Evolutionary conservation across 306 rosid species (phyloP), one percentile per base, ranked within the genome.

Genomic region (Oxytropis ochrocephala): DNA sequence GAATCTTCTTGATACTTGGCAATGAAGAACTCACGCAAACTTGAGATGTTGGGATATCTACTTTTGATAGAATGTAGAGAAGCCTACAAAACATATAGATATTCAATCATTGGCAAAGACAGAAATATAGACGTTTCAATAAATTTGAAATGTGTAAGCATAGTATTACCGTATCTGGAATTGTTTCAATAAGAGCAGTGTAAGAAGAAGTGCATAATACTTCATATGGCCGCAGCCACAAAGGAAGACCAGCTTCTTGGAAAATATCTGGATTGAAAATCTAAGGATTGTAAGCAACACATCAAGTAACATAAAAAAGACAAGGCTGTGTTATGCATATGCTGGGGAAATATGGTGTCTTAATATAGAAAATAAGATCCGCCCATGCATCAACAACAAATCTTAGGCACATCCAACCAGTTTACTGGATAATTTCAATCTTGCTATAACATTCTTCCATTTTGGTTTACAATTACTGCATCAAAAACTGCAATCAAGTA

Each of bases 171-270:
- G 97, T 94, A 75, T 94, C 98, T 75, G 96, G 90, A 84, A 90
- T 94, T 65, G 98, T 94, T 88, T 94, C 98, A 47, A 90, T 94
- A 55, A 90, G 89, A 75, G 98, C 96, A 63, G 96, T 88, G 82
- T 88, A 94, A 32, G 98, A 88, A 79, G 98, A 93, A 74, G 97
- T 87, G 48, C 88, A 89, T 75, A 94, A 73, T 66, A 94, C 91
- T 88, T 94, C 98, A 79, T 93, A 94, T 29, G 97, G 97, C 39
- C 94, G 89, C 83, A 94, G 85, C 98, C 97, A 94, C 69, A 94
- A 90, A 59, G 98, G 97, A 39, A 94, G 89, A 41, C 97, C 98
- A 71, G 98, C 98, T 88, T 94, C 98, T 90, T 94, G 98, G 76
- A 94, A 94, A 84, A 94, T 94, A 82, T 90, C 98, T 94, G 88